phyloP scores from a whole-genome alignment of 2,329 filamentous ascomycete species.

The Sodiomyces alkalinus region DNA sequence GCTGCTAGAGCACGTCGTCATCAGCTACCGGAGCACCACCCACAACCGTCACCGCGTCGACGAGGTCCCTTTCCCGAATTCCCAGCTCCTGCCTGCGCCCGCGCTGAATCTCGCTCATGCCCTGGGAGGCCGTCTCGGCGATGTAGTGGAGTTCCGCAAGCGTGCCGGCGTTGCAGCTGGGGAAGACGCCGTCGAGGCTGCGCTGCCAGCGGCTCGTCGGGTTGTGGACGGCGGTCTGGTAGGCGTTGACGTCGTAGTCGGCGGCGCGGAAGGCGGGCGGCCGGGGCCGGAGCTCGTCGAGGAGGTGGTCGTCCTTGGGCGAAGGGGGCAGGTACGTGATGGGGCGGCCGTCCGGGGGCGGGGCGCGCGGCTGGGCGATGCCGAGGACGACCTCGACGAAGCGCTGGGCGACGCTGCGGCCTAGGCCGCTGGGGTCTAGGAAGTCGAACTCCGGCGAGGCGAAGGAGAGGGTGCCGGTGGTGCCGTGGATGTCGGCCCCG shows the following conservation, averaged over 20 bases:
- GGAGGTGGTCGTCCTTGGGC: slow-evolving; percentile 7
- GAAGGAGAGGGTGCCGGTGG: no score
- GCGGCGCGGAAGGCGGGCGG: slow-evolving; percentile 9
- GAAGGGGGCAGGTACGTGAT: slow-evolving; percentile 8
- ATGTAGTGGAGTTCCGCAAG: slow-evolving; percentile 28
- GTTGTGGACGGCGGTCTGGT: slow-evolving; percentile 21
- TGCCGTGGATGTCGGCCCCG: slow-evolving; percentile 10
- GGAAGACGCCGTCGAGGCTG: slow-evolving; percentile 27
- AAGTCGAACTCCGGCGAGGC: slow-evolving; percentile 20
- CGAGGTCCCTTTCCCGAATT: no score
- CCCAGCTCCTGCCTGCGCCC: slow-evolving; percentile 4
- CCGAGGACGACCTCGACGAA: slow-evolving; percentile 30
- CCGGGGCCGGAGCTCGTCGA: slow-evolving; percentile 12
- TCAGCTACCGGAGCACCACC: background rate
- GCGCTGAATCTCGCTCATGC: slow-evolving; percentile 26
- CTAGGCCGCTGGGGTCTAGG: slow-evolving; percentile 23
- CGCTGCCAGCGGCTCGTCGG: slow-evolving; percentile 25
- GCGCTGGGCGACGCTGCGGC: slow-evolving; percentile 25
- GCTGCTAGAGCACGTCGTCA: background rate
- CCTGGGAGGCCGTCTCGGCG: slow-evolving; percentile 25
- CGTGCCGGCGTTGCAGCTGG: slow-evolving; percentile 26
- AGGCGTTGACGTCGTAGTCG: slow-evolving; percentile 21
- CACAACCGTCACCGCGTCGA: no score
- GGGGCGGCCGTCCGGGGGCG: slow-evolving; percentile 12
- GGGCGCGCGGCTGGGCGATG: slow-evolving; percentile 19